Base-by-base conservation (phyloP, 192 early-diverging fungal genomes). In the Umbelopsis sp. region DNA sequence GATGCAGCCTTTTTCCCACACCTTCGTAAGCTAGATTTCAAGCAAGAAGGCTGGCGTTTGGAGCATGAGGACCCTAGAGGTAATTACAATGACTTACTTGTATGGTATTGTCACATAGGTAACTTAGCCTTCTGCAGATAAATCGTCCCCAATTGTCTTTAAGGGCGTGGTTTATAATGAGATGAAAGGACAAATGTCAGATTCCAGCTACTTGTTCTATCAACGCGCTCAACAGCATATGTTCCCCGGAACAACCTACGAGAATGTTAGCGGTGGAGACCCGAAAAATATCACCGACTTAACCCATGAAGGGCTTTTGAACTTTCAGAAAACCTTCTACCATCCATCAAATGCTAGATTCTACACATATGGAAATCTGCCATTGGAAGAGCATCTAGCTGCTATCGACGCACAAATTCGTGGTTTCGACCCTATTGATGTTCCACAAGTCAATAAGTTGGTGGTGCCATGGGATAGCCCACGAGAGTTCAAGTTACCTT, bases 101-200 rank as follows among this genome's bases (percentile, higher is more conserved):
- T 86, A 86, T 64, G 92, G 95, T 25, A 4, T 16, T 27, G 23
- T 4, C 53, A 55, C 45, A 70, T 6, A 35, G 67, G 69, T 92
- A 96, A 79, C 96, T 97, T 78, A 95, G 93, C 1, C 91, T 93
- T 11, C 85, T 97, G 44, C 74, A 84, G 89, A 93, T 78, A 71
- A 81, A 8, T 46, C 76, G 4, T 82, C 90, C 5, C 91, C 92
- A 21, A 82, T 94, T 44, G 81, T 91, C 46, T 92, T 98, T 77
- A 97, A 97, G 72, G 97, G 97, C 55, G 91, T 98, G 25, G 97
- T 98, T 22, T 98, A 95, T 74, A 98, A 98, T 75, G 97, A 98
- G 71, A 98, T 98, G 97, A 98, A 98, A 81, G 97, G 97, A 13
- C 80, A 82, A 53, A 83, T 82, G 81, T 93, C 94, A 5, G 95